Conservation (phyloP, 805 yeast genomes). For the Lipomyces kockii region DNA sequence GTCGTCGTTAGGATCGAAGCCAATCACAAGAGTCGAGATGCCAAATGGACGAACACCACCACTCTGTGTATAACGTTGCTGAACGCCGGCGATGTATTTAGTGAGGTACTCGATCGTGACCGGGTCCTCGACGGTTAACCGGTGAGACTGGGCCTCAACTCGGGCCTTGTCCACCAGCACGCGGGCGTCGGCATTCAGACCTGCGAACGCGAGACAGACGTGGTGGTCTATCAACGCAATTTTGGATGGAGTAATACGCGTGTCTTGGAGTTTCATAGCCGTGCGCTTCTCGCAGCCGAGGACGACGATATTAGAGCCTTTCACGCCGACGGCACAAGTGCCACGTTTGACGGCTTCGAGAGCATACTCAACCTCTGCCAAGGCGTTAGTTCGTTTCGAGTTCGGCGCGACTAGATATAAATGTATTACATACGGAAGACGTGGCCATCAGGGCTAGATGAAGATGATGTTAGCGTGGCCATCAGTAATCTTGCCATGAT, state of each 20-base stretch:
- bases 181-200: conserved; percentile 97
- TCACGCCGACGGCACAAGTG: conserved; percentile 96
- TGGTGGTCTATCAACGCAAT: conserved; percentile 90
- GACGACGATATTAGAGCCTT: conserved; percentile 86
- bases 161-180: conserved; percentile 93
- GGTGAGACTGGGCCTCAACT: conserved; percentile 94
- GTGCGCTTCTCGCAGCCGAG: conserved; percentile 97
- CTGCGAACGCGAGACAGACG: conserved; percentile 92
- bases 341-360: conserved; percentile 98
- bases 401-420: background rate
- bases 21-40: conserved; percentile 91
- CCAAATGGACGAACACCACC: conserved; percentile 99
- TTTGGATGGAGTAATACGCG: conserved; percentile 93
- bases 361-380: conserved; percentile 89
- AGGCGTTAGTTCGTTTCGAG: conserved; percentile 44
- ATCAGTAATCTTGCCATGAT: background rate
- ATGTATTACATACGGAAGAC: conserved; percentile 71
- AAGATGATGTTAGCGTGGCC: background rate
- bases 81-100: conserved; percentile 95
- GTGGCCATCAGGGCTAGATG: conserved; percentile 90
- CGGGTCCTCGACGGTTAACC: conserved; percentile 91
- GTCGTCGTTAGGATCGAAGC: conserved; percentile 84
- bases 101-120: conserved; percentile 91
- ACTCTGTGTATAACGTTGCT: conserved; percentile 94
- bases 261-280: conserved; percentile 92